These are phyloP conservation scores for Teratosphaeria pseudoeucalypti DNA, from an alignment of 2,329 filamentous ascomycete species.

Conservation along the genomic window DNA sequence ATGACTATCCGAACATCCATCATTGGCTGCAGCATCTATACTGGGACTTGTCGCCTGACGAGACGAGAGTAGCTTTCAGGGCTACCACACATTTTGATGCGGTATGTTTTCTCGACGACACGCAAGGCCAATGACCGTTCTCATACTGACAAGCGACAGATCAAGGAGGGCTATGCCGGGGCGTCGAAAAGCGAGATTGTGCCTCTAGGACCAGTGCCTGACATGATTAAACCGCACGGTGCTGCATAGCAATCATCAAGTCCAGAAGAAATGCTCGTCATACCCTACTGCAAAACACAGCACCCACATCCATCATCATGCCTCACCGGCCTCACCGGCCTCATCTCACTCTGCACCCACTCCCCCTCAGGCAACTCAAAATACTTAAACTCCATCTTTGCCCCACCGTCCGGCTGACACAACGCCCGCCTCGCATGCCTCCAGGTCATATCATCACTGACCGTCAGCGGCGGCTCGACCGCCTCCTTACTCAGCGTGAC, in stretches of 20 bases:
- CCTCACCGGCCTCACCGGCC: background rate
- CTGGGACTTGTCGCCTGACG: constrained; percentile 32
- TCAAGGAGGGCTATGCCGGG: constrained; percentile 17
- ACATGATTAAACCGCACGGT: constrained; percentile 11
- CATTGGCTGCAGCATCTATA: constrained; percentile 38
- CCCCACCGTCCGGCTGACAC: background rate
- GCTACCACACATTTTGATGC: constrained; percentile 34
- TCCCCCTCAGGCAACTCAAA: background rate
- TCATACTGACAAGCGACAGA: constrained; percentile 3
- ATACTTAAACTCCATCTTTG: background rate
- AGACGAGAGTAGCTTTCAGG: constrained; percentile 34
- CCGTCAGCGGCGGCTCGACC: background rate
- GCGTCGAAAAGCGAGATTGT: constrained; percentile 10
- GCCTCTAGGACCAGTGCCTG: constrained; percentile 16
- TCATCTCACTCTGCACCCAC: background rate
- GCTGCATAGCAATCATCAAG: background rate
- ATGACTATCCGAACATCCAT: constrained; percentile 45
- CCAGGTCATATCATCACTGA: background rate
- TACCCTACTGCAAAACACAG: background rate
- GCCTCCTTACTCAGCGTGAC: background rate
- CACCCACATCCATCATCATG: background rate
- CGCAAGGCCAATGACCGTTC: no score
- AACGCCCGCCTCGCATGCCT: background rate
- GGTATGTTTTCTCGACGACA: background rate
- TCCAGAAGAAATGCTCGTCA: background rate